These are phyloP conservation scores for Leccinum angustisporum DNA, from an alignment of 1,284 basidiomycete genomes.

Conservation along the genomic window DNA sequence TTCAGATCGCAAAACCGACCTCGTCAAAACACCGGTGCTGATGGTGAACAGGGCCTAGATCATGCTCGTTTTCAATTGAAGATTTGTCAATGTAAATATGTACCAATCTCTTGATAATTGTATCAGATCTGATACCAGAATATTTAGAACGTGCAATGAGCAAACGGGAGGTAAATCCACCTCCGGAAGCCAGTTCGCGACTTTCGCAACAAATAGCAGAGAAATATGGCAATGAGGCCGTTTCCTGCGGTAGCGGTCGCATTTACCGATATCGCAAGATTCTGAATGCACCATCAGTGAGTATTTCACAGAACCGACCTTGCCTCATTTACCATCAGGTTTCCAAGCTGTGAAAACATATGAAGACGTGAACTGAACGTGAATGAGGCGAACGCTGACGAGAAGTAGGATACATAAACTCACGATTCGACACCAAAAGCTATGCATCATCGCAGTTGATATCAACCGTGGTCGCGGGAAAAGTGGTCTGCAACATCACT, in stretches of 20 bases:
- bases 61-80: neutral
- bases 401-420: slow-evolving; percentile 11
- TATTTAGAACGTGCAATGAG: neutral
- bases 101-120: slow-evolving; percentile 47
- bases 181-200: slow-evolving; percentile 45
- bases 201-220: slow-evolving; percentile 50
- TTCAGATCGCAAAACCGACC: slow-evolving; percentile 17
- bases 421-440: slow-evolving; percentile 45
- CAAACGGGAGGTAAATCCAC: slow-evolving; percentile 25
- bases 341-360: slow-evolving; percentile 41
- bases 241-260: slow-evolving; percentile 55
- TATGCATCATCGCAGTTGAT: slow-evolving; percentile 15
- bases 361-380: slow-evolving; percentile 29
- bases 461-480: slow-evolving; percentile 4
- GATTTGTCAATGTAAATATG: slow-evolving; percentile 1
- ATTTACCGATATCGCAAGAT: slow-evolving; percentile 54
- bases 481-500: slow-evolving; percentile 4
- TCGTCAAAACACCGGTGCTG: slow-evolving; percentile 48
- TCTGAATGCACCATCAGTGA: slow-evolving; percentile 16
- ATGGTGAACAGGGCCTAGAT: slow-evolving; percentile 47
- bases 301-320: neutral
- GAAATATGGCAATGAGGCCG: slow-evolving; percentile 49
- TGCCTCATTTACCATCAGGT: slow-evolving; percentile 22
- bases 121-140: slow-evolving; percentile 39
- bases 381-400: slow-evolving; percentile 3